Evolutionary conservation across 345 rosid genomes (phyloP).

Genomic region (Nasturtium officinale): DNA sequence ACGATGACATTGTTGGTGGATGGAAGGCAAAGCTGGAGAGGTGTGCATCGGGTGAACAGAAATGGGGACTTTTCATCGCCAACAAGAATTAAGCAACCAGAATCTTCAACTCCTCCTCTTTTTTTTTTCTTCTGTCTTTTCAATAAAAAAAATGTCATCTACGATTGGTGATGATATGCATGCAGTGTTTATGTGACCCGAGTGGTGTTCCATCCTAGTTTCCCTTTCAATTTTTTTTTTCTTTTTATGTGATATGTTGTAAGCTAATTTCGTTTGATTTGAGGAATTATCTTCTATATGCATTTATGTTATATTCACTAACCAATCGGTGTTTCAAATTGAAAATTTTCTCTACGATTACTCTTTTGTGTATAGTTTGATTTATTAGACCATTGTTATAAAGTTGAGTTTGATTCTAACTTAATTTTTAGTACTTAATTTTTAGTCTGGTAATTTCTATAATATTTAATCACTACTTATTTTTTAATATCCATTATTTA

Average conservation of each 20-base stretch:
- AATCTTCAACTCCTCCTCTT: neutral
- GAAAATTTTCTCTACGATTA: neutral
- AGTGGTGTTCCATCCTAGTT: neutral
- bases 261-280: neutral
- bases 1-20: conserved; percentile 71
- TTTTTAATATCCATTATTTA: too few relatives aligned
- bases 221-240: neutral
- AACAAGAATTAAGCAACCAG: conserved; percentile 30
- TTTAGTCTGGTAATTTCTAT: too few relatives aligned
- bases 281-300: neutral
- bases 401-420: too few relatives aligned
- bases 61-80: conserved; percentile 82
- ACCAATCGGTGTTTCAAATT: neutral
- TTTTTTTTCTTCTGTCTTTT: neutral
- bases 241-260: neutral
- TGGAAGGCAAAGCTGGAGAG: conserved; percentile 80
- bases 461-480: too few relatives aligned
- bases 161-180: neutral
- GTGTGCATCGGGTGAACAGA: conserved; percentile 70
- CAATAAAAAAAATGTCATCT: conserved; percentile 20
- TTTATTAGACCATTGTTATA: too few relatives aligned
- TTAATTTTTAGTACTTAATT: too few relatives aligned
- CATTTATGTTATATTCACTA: neutral
- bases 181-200: conserved; percentile 9
- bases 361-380: neutral